Base-by-base conservation (phyloP, 345 rosid genomes). In the Excoecaria agallocha region DNA sequence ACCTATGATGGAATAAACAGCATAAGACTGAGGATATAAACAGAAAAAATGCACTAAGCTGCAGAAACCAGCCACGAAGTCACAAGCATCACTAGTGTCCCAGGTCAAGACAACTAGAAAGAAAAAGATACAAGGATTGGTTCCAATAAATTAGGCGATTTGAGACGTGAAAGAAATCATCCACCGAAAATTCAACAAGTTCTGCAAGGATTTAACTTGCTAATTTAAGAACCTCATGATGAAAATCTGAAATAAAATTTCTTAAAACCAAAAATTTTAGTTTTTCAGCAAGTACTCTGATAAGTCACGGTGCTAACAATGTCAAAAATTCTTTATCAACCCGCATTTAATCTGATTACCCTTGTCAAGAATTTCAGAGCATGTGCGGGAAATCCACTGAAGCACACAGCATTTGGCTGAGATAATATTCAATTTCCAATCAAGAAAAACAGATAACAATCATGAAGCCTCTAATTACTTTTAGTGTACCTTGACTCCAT, bases 1-100 rank as follows among this genome's bases (percentile, higher is more conserved):
- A 78, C 99, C 99, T 95, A 43, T 20, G 56, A 8, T 9, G 43
- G 41, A 68, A 50, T 20, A 12, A 65, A 11, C 19, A 59, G 12
- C 64, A 62, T 16, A 57, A 48, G 13, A 5, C 19, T 38, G 51
- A 49, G 43, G 12, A 25, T 8, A 20, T 20, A 20, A 12, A 69
- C 61, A 37, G 9, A 19, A 41, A 37, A 17, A 55, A 24, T 2
- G 56, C 22, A 11, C 9, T 61, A 61, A 61, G 45, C 41, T 61
- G 19, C 45, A 13, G 45, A 59, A 30, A 30, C n/a, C 66, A 61
- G 45, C 41, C 45, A 37, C 45, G 35, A 5, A 30, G 8, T 55
- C 59, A 55, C 59, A 55, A 6, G 59, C 17, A 5, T 61, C 13
- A 25, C 13, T 15, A 61, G 1, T 12, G 66, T 37, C 37, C 10